Percentiles rank a stretch among this genome's conserved stretches.
Evolutionary conservation across 2,329 filamentous ascomycete species (phyloP).

Genomic region (Clarireedia paspali): DNA sequence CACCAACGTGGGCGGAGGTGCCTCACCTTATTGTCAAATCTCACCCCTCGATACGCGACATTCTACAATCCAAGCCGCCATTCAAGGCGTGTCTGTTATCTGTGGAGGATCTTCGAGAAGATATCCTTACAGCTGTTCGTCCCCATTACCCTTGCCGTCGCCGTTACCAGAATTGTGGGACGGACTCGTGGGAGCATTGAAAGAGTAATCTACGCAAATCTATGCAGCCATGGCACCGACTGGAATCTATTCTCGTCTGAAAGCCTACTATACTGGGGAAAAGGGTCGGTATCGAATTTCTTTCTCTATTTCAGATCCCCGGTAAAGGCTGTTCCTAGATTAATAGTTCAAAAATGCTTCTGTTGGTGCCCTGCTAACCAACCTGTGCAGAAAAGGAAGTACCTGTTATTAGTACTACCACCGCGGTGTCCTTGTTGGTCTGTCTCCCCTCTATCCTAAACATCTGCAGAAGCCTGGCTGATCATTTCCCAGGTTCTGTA

Average conservation of each 20-base stretch:
- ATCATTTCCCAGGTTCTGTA: constrained; percentile 54
- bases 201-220: background rate
- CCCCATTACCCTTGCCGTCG: too few species aligned
- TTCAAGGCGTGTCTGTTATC: too few species aligned
- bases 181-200: background rate
- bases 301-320: background rate
- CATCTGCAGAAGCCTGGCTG: background rate
- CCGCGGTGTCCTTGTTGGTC: constrained; percentile 24
- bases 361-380: background rate
- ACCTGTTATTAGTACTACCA: constrained; percentile 21
- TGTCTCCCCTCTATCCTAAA: background rate
- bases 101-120: too few species aligned
- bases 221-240: constrained; percentile 23
- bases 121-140: too few species aligned
- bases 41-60: too few species aligned
- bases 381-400: constrained; percentile 18
- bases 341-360: background rate
- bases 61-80: too few species aligned
- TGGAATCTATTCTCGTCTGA: constrained; percentile 20
- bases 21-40: too few species aligned
- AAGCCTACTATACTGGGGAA: constrained; percentile 19
- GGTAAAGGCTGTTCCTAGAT: background rate
- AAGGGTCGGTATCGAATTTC: constrained; percentile 17
- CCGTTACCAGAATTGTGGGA: background rate
- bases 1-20: too few species aligned